Evolutionary conservation across 306 rosid genomes (phyloP).

Genomic region (Fragaria iinumae): DNA sequence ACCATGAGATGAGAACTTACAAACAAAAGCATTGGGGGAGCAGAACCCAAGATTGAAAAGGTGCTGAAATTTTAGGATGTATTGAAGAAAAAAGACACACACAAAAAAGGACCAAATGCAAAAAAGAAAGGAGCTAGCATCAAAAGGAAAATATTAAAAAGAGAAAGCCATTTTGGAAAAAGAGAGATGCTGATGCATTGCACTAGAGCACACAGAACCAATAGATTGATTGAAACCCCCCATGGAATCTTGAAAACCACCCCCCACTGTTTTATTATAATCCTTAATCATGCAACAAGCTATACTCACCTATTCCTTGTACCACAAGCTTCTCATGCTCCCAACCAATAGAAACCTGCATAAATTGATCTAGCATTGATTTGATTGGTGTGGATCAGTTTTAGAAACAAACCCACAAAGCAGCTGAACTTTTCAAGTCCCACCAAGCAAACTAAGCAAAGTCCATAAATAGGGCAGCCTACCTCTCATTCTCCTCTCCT

Average conservation of each 20-base stretch:
- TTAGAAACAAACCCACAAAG: not conserved
- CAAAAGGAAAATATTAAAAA: conserved; percentile 2
- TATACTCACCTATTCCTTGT: conserved; percentile 14
- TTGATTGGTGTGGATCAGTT: conserved; percentile 1
- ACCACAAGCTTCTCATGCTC: not conserved
- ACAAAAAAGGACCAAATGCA: conserved; percentile 41
- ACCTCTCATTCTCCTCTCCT: not conserved
- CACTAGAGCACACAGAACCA: conserved; percentile 26
- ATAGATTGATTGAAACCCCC: conserved; percentile 19
- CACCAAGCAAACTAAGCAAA: not conserved
- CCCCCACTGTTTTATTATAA: conserved; percentile 20
- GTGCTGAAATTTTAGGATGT: conserved; percentile 17
- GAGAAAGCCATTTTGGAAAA: conserved; percentile 13
- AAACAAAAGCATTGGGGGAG: conserved; percentile 17
- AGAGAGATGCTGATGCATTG: conserved; percentile 43
- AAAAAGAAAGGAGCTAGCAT: conserved; percentile 2
- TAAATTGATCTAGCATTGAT: not conserved
- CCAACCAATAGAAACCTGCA: conserved; percentile 13
- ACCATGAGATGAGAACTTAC: conserved; percentile 36
- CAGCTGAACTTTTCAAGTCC: conserved; percentile 17
- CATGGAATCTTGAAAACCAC: conserved; percentile 34
- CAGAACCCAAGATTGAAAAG: conserved; percentile 27
- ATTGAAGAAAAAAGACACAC: conserved; percentile 18
- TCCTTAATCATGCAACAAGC: not conserved
- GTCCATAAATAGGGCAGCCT: conserved; percentile 38